phyloP scores from a whole-genome alignment of 306 rosid genomes.

The Malus orientalis region DNA sequence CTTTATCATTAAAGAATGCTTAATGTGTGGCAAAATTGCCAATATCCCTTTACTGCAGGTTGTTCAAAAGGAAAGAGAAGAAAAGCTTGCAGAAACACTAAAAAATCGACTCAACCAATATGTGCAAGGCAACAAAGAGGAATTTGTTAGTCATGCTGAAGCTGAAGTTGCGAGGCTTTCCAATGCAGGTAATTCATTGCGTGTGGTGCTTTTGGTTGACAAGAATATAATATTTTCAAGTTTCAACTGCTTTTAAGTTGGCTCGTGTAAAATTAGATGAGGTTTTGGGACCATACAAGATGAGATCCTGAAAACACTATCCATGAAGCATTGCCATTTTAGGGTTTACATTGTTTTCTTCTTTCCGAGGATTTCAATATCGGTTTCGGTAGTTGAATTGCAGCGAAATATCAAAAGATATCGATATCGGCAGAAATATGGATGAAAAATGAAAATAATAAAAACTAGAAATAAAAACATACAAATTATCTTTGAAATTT shows the following conservation, averaged over 20 bases:
- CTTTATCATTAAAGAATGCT: slow-evolving; percentile 5
- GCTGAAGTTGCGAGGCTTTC: slow-evolving; percentile 85
- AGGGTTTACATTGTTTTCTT: not conserved
- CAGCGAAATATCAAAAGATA: not conserved
- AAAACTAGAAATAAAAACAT: too few relatives aligned
- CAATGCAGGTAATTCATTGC: slow-evolving; percentile 58
- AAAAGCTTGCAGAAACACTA: slow-evolving; percentile 66
- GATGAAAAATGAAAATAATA: too few relatives aligned
- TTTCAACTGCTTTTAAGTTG: not conserved
- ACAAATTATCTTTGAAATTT: not conserved
- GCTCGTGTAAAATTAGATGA: not conserved
- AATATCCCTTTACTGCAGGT: slow-evolving; percentile 41
- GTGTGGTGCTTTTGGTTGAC: not conserved
- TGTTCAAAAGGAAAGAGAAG: slow-evolving; percentile 95
- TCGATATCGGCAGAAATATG: too few relatives aligned
- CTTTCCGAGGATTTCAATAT: not conserved
- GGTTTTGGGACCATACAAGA: not conserved
- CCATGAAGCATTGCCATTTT: not conserved
- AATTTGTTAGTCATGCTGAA: slow-evolving; percentile 54
- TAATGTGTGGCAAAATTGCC: slow-evolving; percentile 10
- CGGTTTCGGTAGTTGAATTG: too few relatives aligned
- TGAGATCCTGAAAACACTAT: not conserved
- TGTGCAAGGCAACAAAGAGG: slow-evolving; percentile 78
- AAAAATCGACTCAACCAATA: slow-evolving; percentile 72
- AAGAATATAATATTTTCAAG: not conserved